phyloP scores from a whole-genome alignment of 2,329 filamentous ascomycete genomes.

The Cercospora sojina region DNA sequence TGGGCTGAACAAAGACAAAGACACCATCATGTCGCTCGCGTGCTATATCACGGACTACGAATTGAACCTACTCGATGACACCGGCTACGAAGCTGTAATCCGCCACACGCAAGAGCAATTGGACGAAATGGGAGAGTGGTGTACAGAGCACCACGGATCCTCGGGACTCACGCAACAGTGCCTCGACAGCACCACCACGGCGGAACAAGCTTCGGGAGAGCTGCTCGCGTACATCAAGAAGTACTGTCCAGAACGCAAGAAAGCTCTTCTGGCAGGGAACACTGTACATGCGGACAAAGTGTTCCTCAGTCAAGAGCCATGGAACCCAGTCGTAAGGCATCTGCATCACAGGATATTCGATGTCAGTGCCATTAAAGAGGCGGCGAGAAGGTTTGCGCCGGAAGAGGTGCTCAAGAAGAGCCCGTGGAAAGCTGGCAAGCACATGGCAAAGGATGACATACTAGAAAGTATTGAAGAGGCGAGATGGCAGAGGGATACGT shows the following conservation, averaged over 20 bases:
- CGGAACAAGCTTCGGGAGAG: slow-evolving; percentile 67
- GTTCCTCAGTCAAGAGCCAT: slow-evolving; percentile 75
- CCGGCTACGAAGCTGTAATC: slow-evolving; percentile 77
- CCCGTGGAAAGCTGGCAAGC: slow-evolving; percentile 71
- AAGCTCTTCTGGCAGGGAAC: slow-evolving; percentile 81
- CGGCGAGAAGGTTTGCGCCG: slow-evolving; percentile 74
- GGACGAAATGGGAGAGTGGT: slow-evolving; percentile 85
- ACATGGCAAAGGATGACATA: slow-evolving; percentile 86
- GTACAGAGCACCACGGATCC: slow-evolving; percentile 71
- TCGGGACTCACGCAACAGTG: slow-evolving; percentile 81
- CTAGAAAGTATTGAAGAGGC: slow-evolving; percentile 94
- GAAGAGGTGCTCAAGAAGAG: slow-evolving; percentile 59
- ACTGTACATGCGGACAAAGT: slow-evolving; percentile 85
- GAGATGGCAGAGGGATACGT: slow-evolving; percentile 70
- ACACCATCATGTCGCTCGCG: slow-evolving; percentile 29
- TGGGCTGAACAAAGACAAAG: slow-evolving; percentile 60
- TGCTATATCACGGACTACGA: slow-evolving; percentile 70
- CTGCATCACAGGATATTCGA: slow-evolving; percentile 90
- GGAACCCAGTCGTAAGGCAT: slow-evolving; percentile 68
- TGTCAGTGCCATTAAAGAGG: slow-evolving; percentile 90
- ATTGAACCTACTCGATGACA: slow-evolving; percentile 70
- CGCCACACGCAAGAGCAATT: slow-evolving; percentile 70
- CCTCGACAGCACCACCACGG: slow-evolving; percentile 68
- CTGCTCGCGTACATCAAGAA: slow-evolving; percentile 76
- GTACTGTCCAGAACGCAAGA: slow-evolving; percentile 64